Evolutionary conservation across 495 filamentous ascomycete species (phyloP).

Genomic region (Apiosordaria backusii): DNA sequence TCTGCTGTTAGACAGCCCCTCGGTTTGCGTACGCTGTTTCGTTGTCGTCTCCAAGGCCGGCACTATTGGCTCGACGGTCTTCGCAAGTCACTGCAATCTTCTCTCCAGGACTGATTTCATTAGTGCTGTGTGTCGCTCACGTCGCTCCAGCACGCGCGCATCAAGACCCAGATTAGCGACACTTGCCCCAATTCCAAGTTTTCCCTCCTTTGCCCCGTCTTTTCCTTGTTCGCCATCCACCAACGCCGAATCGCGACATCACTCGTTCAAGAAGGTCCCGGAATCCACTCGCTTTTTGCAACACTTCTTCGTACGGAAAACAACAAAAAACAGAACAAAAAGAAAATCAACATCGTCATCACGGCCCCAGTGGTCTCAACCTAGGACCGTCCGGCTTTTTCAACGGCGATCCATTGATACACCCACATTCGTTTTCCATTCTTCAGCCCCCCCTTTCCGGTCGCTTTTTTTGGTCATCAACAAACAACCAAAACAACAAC

Average conservation of each 20-base stretch:
- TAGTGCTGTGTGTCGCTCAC: background rate
- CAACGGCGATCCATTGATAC: background rate
- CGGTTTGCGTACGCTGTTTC: background rate
- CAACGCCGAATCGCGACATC: background rate
- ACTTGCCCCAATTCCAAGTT: constrained; percentile 11
- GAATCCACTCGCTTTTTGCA: background rate
- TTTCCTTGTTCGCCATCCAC: background rate
- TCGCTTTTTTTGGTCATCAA: constrained; percentile 4
- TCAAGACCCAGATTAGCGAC: background rate
- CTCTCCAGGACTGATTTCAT: background rate
- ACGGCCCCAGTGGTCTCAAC: background rate
- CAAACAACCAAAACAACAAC: background rate
- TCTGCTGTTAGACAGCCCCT: background rate
- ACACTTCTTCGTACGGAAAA: background rate
- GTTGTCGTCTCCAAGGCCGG: background rate
- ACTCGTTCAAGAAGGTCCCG: background rate
- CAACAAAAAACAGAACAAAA: background rate
- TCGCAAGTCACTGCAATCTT: background rate
- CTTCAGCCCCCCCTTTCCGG: constrained; percentile 22
- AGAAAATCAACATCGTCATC: background rate
- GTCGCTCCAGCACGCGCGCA: background rate
- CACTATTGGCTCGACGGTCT: constrained; percentile 4
- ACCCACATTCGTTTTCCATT: background rate
- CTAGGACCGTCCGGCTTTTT: background rate
- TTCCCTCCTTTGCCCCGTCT: background rate